Evolutionary conservation across 108 stramenopile genomes (phyloP).

Genomic region (Skeletonema grethae): DNA sequence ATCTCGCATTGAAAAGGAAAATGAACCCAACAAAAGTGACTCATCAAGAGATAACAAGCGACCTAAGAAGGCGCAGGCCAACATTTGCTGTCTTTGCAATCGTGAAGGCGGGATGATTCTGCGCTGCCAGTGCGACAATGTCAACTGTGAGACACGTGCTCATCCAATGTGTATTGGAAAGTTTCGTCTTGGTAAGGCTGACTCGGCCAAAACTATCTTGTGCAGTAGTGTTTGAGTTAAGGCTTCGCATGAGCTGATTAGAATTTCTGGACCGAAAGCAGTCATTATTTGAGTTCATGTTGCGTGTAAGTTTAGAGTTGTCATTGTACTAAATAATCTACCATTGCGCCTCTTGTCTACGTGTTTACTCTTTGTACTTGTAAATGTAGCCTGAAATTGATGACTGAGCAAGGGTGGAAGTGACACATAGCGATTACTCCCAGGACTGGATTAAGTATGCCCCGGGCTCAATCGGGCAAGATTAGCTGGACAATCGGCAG

Average conservation of each 20-base stretch:
- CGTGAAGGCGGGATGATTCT: constrained; percentile 32
- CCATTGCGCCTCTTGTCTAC: too few species aligned
- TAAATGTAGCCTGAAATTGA: too few species aligned
- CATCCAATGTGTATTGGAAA: constrained; percentile 30
- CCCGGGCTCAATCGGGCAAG: too few species aligned
- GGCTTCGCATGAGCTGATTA: background rate
- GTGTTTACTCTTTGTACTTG: too few species aligned
- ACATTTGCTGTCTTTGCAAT: constrained; percentile 21
- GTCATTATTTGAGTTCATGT: background rate
- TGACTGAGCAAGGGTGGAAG: too few species aligned
- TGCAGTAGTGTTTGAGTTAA: constrained; percentile 7
- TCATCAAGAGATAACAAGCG: constrained; percentile 1
- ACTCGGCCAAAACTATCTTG: constrained; percentile 18
- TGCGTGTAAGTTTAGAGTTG: background rate
- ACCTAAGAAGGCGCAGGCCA: constrained; percentile 5
- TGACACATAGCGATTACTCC: too few species aligned
- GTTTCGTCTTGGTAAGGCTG: constrained; percentile 18
- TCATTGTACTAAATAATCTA: background rate
- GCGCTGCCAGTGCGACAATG: constrained; percentile 22
- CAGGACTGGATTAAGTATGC: too few species aligned
- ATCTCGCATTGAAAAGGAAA: constrained; percentile 8
- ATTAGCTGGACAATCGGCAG: too few species aligned
- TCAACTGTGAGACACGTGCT: constrained; percentile 15
- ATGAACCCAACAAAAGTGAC: constrained; percentile 4
- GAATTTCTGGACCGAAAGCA: background rate